A percentile compares a stretch with the other conserved stretches of the same genome.
Evolutionary conservation across 129 eudicot species (phyloP).

Genomic region (Flaveria ramosissima): DNA sequence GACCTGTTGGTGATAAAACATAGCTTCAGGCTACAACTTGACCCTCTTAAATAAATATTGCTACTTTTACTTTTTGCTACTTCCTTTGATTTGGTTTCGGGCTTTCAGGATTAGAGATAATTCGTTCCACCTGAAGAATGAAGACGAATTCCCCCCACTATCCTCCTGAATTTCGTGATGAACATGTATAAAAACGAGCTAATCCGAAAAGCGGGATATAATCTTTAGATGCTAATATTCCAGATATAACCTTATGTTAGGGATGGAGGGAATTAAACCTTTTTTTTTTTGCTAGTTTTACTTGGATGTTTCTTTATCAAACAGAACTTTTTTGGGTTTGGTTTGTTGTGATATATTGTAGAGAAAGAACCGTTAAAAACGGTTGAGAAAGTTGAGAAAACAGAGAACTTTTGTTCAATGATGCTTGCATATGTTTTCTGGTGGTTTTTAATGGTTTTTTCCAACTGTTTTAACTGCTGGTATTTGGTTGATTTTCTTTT

Average conservation of each 20-base stretch:
- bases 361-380: conserved; percentile 13
- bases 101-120: conserved; percentile 55
- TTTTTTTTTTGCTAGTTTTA: conserved; percentile 31
- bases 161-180: conserved; percentile 42
- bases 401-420: conserved; percentile 21
- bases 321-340: conserved; percentile 19
- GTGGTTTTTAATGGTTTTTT: neutral
- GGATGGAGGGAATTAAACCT: conserved; percentile 28
- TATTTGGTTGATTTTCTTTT: neutral
- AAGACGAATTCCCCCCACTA: conserved; percentile 87
- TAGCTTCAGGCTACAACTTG: no score
- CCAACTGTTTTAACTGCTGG: neutral
- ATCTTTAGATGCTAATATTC: conserved; percentile 33
- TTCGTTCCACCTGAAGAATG: conserved; percentile 65
- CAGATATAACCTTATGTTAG: conserved; percentile 38
- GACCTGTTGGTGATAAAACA: neutral
- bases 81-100: neutral
- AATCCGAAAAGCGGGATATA: conserved; percentile 35
- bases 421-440: conserved; percentile 21
- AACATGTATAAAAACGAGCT: conserved; percentile 33
- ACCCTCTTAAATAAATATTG: no score
- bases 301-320: conserved; percentile 9
- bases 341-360: conserved; percentile 44
- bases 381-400: conserved; percentile 17
- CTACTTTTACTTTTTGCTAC: no score